Evolutionary conservation across 768 basidiomycete species (phyloP).

Genomic region (Phanerochaete sordida): DNA sequence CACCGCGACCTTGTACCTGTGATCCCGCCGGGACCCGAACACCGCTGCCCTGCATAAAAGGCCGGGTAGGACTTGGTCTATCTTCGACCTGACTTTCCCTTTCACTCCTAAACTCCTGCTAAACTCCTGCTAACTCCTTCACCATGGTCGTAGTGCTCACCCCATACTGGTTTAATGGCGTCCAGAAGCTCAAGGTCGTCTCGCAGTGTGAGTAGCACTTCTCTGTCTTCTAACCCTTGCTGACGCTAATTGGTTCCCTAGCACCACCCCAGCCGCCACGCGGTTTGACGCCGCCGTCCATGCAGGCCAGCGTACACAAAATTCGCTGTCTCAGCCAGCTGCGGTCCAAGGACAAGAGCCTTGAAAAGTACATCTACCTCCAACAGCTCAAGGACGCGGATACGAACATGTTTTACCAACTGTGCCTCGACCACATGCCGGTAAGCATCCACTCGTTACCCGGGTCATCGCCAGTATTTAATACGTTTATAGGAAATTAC

Average conservation of each 20-base stretch:
- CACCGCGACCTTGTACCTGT: not conserved
- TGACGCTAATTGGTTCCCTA: slow-evolving; percentile 3
- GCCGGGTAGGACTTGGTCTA: not conserved
- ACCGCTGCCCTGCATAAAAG: not conserved
- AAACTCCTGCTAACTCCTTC: not conserved
- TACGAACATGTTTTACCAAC: slow-evolving; percentile 70
- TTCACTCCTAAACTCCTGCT: not conserved
- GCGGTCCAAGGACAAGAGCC: slow-evolving; percentile 65
- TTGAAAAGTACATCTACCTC: slow-evolving; percentile 88
- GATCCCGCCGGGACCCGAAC: not conserved
- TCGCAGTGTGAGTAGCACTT: slow-evolving; percentile 45
- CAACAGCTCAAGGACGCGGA: slow-evolving; percentile 71
- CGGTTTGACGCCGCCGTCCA: slow-evolving; percentile 60
- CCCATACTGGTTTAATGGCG: slow-evolving; percentile 67
- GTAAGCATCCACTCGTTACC: slow-evolving; percentile 32
- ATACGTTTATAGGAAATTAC: slow-evolving; percentile 41
- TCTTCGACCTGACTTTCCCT: not conserved
- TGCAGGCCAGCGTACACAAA: slow-evolving; percentile 49
- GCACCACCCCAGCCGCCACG: slow-evolving; percentile 21
- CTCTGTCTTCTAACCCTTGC: not conserved
- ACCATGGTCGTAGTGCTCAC: slow-evolving; percentile 46
- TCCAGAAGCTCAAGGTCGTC: slow-evolving; percentile 65
- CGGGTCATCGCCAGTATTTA: not conserved
- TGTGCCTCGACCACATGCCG: slow-evolving; percentile 68
- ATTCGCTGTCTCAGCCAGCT: slow-evolving; percentile 65